Evolutionary conservation across 1,284 basidiomycete genomes (phyloP).

Genomic region (Rhodotorula sp.): DNA sequence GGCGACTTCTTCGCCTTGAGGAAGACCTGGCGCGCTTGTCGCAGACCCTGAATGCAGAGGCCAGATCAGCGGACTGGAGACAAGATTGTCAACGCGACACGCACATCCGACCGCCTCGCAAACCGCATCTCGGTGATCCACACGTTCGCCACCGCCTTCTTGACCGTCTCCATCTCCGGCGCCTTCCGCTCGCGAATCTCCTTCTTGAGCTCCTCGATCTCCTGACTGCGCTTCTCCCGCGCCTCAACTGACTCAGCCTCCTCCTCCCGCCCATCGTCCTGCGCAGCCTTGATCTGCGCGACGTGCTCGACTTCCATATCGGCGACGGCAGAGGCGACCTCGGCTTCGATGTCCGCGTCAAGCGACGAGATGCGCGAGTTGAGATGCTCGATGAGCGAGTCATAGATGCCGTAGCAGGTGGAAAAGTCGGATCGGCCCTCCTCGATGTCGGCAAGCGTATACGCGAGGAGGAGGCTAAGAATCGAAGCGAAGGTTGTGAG

Average conservation of each 20-base stretch:
- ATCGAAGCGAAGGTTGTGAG: background rate
- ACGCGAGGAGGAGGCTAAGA: slow-evolving; percentile 77
- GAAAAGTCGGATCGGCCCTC: slow-evolving; percentile 56
- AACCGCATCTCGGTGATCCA: slow-evolving; percentile 91
- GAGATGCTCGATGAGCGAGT: slow-evolving; percentile 68
- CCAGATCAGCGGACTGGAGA: background rate
- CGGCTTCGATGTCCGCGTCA: slow-evolving; percentile 58
- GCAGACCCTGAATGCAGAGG: slow-evolving; percentile 57
- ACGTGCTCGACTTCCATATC: slow-evolving; percentile 44
- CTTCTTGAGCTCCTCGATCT: slow-evolving; percentile 50
- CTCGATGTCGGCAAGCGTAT: slow-evolving; percentile 80
- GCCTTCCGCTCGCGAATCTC: slow-evolving; percentile 46
- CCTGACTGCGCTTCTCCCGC: slow-evolving; percentile 54
- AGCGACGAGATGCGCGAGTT: slow-evolving; percentile 70
- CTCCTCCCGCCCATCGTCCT: slow-evolving; percentile 47
- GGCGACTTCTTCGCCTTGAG: slow-evolving; percentile 79
- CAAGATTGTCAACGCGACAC: slow-evolving; percentile 30
- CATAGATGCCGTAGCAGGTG: slow-evolving; percentile 52
- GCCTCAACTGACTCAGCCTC: slow-evolving; percentile 45
- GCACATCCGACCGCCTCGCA: slow-evolving; percentile 70
- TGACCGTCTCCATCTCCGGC: slow-evolving; percentile 55
- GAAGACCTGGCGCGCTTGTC: slow-evolving; percentile 76
- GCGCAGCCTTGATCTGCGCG: slow-evolving; percentile 30
- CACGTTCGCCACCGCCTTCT: slow-evolving; percentile 55
- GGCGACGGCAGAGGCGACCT: slow-evolving; percentile 52